A percentile compares a stretch with the other conserved stretches of the same genome.
phyloP scores from a whole-genome alignment of 176 grass and related monocot species.

The Triticum timopheevii region DNA sequence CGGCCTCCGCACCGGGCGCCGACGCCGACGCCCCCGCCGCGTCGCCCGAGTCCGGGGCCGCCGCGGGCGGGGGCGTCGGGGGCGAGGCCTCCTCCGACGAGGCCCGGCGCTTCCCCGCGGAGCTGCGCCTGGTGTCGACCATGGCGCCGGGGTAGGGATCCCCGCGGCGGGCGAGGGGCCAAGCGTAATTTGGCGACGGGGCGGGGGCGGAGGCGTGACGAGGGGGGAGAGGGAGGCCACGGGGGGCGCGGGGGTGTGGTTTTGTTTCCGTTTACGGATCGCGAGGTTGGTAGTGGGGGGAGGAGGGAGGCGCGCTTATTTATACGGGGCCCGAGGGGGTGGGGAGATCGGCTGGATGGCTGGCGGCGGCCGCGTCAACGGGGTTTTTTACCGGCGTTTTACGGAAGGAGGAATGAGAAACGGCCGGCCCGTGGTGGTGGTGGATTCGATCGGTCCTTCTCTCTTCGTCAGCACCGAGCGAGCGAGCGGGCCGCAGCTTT shows the following conservation, averaged over 20 bases:
- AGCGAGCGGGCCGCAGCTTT: no score
- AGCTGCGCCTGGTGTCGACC: constrained; percentile 73
- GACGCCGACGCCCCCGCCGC: background rate
- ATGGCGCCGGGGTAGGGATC: constrained; percentile 41
- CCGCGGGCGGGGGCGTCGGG: background rate
- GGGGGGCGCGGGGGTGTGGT: background rate
- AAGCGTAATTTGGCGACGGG: constrained; percentile 26
- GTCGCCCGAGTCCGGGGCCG: background rate
- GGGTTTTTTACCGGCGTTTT: background rate
- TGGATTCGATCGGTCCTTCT: background rate
- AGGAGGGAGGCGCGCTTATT: background rate
- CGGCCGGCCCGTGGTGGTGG: background rate
- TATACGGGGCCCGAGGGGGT: no score
- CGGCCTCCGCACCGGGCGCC: background rate
- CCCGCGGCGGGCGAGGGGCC: constrained; percentile 11
- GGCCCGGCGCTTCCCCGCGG: constrained; percentile 24
- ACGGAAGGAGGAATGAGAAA: background rate
- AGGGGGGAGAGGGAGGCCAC: background rate
- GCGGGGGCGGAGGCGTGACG: background rate
- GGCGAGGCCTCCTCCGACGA: constrained; percentile 26
- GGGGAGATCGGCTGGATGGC: no score
- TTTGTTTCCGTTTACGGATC: constrained; percentile 32
- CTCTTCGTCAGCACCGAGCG: no score
- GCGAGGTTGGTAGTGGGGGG: constrained; percentile 9
- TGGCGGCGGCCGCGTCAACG: background rate